Percentiles rank a stretch among this genome's conserved stretches.
Conservation (phyloP, 257 asterid species). For the Jaltomata sinuosa region DNA sequence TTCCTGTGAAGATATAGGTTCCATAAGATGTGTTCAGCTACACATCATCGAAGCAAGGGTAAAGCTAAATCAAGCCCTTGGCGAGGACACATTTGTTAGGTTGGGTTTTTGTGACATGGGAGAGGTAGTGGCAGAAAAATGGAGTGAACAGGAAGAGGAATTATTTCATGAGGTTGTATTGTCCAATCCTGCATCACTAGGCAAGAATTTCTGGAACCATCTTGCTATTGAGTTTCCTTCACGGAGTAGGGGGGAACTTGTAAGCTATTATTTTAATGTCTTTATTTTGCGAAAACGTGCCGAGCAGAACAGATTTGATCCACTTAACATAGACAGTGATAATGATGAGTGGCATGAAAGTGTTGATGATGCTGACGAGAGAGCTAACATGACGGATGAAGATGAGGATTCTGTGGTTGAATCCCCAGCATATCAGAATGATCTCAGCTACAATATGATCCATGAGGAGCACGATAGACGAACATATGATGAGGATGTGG, state of each 20-base stretch:
- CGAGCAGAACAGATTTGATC: constrained; percentile 54
- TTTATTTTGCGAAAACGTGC: constrained; percentile 64
- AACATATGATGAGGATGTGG: background rate
- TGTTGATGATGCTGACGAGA: background rate
- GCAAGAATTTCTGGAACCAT: constrained; percentile 64
- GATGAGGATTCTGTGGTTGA: constrained; percentile 49
- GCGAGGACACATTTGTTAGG: constrained; percentile 28
- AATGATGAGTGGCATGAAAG: constrained; percentile 57
- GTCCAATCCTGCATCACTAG: constrained; percentile 49
- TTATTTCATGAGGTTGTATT: constrained; percentile 54
- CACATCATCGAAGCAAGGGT: constrained; percentile 63
- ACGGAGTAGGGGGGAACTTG: constrained; percentile 47
- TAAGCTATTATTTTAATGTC: constrained; percentile 79
- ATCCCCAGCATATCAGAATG: constrained; percentile 19
- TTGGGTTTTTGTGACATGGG: constrained; percentile 75
- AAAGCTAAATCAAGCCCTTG: constrained; percentile 32
- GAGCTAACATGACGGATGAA: constrained; percentile 24
- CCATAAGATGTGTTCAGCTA: constrained; percentile 69
- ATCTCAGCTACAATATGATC: constrained; percentile 2
- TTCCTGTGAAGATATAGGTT: constrained; percentile 54
- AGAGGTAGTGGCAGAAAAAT: constrained; percentile 48
- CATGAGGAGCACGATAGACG: background rate
- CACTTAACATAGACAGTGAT: constrained; percentile 76
- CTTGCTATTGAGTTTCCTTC: constrained; percentile 49
- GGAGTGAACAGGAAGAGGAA: constrained; percentile 67